These are phyloP conservation scores for Fusarium acutatum DNA, from an alignment of 2,329 filamentous ascomycete species.

Conservation along the genomic window DNA sequence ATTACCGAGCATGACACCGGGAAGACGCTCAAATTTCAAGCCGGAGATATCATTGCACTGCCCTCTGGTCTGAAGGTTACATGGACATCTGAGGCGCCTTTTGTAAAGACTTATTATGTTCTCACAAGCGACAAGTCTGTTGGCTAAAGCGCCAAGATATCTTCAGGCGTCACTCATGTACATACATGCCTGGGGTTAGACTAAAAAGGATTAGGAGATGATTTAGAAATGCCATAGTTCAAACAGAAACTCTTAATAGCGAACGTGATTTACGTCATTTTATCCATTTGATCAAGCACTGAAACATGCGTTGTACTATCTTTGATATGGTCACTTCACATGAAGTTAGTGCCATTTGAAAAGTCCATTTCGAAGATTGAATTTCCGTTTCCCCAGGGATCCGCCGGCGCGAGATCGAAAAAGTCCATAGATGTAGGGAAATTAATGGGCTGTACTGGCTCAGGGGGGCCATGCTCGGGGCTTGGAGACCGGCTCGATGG, in stretches of 20 bases:
- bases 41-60: neutral
- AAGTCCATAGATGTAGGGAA: neutral
- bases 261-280: neutral
- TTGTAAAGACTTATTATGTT: neutral
- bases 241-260: neutral
- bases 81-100: neutral
- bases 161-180: neutral
- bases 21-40: neutral
- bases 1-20: neutral
- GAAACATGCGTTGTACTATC: too few relatives aligned
- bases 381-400: neutral
- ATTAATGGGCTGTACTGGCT: neutral
- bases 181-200: neutral
- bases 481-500: neutral
- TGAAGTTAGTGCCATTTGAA: neutral
- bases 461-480: neutral
- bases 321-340: neutral
- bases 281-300: neutral
- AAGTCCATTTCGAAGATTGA: neutral
- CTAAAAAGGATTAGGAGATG: neutral
- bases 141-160: accelerated
- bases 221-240: neutral
- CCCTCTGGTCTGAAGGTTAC: neutral
- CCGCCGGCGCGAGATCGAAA: neutral
- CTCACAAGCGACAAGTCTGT: neutral